Conservation (phyloP, 2,329 filamentous ascomycete species). For the Botrytis byssoidea region DNA sequence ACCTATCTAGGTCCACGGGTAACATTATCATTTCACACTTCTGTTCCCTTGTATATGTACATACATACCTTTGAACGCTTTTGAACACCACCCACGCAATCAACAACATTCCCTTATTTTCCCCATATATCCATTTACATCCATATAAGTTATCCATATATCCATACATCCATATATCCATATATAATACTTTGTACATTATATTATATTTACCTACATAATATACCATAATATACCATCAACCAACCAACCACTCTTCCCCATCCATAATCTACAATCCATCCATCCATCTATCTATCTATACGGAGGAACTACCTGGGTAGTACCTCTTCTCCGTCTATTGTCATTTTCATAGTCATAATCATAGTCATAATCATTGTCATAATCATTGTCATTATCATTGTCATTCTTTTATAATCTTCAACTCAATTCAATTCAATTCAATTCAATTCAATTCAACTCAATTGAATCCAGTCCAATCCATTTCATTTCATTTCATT, state of each 20-base stretch:
- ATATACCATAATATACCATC: neutral
- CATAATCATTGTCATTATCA: neutral
- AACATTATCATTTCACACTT: neutral
- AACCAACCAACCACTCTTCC: neutral
- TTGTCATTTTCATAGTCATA: neutral
- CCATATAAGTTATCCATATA: too few species aligned
- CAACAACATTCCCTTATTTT: neutral
- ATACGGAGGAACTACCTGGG: neutral
- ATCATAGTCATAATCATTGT: neutral
- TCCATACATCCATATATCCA: too few species aligned
- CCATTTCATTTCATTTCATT: neutral
- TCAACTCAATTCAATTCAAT: neutral
- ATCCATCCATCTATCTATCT: too few species aligned
- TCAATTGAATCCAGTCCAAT: neutral
- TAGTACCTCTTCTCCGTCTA: neutral
- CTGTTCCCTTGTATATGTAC: neutral
- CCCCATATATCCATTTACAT: too few species aligned
- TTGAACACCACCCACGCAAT: too few species aligned
- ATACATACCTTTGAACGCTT: neutral
- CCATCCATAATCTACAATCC: neutral
- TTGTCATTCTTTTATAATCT: neutral
- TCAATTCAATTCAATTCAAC: neutral
- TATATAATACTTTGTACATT: neutral
- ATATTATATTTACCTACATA: neutral
- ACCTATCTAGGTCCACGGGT: too few species aligned